These are phyloP conservation scores for Madurella fahalii DNA, from an alignment of 2,329 filamentous ascomycete species.

Conservation along the genomic window DNA sequence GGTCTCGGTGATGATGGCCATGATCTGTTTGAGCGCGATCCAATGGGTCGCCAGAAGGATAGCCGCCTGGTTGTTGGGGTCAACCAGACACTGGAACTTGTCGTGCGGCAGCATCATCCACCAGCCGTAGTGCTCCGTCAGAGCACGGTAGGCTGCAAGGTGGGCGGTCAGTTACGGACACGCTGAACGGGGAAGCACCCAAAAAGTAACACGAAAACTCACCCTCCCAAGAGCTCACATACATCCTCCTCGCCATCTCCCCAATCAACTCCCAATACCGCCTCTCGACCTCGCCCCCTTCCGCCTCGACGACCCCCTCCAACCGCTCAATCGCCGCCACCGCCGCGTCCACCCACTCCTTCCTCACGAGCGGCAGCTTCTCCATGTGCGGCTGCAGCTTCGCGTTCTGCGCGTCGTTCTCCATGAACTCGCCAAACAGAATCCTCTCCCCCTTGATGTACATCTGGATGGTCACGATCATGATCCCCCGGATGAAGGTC, in stretches of 20 bases:
- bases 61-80: constrained; percentile 43
- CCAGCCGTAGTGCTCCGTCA: constrained; percentile 50
- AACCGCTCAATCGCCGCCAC: constrained; percentile 40
- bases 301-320: constrained; percentile 32
- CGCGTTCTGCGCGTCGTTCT: constrained; percentile 39
- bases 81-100: constrained; percentile 48
- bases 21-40: constrained; percentile 52
- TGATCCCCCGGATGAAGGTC: constrained; percentile 55
- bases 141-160: constrained; percentile 44
- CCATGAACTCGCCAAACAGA: constrained; percentile 44
- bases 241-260: constrained; percentile 48
- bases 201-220: constrained; percentile 21
- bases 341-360: constrained; percentile 45
- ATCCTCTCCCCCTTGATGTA: constrained; percentile 45
- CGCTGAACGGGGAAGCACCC: not conserved
- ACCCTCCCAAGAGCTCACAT: constrained; percentile 51
- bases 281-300: constrained; percentile 38
- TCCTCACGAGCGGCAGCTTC: constrained; percentile 42
- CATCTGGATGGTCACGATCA: constrained; percentile 53
- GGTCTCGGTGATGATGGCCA: constrained; percentile 44
- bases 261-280: constrained; percentile 44
- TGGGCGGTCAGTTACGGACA: not conserved
- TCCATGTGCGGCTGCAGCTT: constrained; percentile 44
- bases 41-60: constrained; percentile 51
- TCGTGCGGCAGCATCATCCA: constrained; percentile 55